Percentiles rank a stretch among this genome's conserved stretches.
phyloP scores from a whole-genome alignment of 2,329 filamentous ascomycete genomes.

The Tolypocladium sp. region DNA sequence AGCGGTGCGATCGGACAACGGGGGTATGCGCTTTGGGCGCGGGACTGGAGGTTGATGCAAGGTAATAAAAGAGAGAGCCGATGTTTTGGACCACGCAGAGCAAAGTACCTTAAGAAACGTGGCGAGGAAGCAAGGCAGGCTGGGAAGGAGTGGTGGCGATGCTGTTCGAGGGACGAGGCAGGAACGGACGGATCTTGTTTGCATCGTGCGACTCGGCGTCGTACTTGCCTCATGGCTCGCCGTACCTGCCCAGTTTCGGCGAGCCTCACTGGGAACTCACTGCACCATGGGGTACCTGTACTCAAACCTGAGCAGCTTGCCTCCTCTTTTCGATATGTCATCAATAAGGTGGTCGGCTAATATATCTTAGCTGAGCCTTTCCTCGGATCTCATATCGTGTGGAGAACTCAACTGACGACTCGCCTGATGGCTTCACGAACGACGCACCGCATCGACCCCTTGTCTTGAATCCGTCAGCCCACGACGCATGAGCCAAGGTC shows the following conservation, averaged over 20 bases:
- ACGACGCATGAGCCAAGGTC: background rate
- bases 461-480: background rate
- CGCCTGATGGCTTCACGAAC: background rate
- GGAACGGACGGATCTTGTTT: background rate
- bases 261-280: background rate
- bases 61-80: background rate
- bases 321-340: background rate
- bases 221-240: background rate
- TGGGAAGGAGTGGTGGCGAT: background rate
- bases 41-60: background rate
- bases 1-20: background rate
- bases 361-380: background rate
- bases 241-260: background rate
- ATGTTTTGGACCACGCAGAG: background rate
- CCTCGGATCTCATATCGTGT: background rate
- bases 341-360: background rate
- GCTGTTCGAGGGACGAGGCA: background rate
- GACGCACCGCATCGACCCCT: background rate
- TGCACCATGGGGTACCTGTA: background rate
- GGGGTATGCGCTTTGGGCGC: too few relatives aligned
- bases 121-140: background rate
- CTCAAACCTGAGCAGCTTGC: background rate
- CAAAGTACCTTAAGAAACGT: background rate
- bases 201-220: background rate
- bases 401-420: background rate